phyloP scores from a whole-genome alignment of 2,329 filamentous ascomycete genomes.

The Coniochaeta ligniaria region DNA sequence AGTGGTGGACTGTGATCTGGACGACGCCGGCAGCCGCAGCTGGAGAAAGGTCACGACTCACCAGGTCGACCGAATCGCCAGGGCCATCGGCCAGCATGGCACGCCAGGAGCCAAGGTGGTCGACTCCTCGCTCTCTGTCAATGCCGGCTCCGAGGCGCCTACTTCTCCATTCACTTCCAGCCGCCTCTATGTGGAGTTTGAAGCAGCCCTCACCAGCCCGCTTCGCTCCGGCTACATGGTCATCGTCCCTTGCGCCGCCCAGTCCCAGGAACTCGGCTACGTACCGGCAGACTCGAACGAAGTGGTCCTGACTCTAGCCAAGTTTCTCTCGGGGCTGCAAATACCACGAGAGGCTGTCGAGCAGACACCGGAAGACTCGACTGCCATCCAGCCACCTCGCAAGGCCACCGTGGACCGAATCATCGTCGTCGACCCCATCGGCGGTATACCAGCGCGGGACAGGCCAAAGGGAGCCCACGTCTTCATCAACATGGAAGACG shows the following conservation, averaged over 20 bases:
- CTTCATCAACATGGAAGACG: conserved; percentile 91
- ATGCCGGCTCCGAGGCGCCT: conserved; percentile 12
- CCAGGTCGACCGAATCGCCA: conserved; percentile 68
- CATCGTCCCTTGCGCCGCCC: conserved; percentile 52
- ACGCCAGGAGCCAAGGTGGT: conserved; percentile 62
- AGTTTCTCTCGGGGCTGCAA: conserved; percentile 65
- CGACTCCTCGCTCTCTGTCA: conserved; percentile 42
- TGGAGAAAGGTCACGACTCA: conserved; percentile 41
- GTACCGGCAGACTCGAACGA: conserved; percentile 44
- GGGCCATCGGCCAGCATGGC: conserved; percentile 64
- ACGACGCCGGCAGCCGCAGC: conserved; percentile 23
- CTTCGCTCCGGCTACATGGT: conserved; percentile 63
- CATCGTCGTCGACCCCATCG: conserved; percentile 80
- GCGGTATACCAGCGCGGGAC: conserved; percentile 69
- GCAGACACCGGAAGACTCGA: conserved; percentile 32
- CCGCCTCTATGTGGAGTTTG: conserved; percentile 32
- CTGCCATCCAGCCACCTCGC: conserved; percentile 27
- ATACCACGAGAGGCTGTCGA: conserved; percentile 19
- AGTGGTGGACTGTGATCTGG: conserved; percentile 64
- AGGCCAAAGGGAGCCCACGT: conserved; percentile 61
- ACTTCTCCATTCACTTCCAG: conserved; percentile 25
- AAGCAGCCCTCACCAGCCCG: conserved; percentile 54
- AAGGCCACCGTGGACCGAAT: conserved; percentile 70
- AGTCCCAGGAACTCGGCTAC: conserved; percentile 30
- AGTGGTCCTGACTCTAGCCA: conserved; percentile 68